Conservation (phyloP, 768 basidiomycete species). For the Favolaschia claudopus region DNA sequence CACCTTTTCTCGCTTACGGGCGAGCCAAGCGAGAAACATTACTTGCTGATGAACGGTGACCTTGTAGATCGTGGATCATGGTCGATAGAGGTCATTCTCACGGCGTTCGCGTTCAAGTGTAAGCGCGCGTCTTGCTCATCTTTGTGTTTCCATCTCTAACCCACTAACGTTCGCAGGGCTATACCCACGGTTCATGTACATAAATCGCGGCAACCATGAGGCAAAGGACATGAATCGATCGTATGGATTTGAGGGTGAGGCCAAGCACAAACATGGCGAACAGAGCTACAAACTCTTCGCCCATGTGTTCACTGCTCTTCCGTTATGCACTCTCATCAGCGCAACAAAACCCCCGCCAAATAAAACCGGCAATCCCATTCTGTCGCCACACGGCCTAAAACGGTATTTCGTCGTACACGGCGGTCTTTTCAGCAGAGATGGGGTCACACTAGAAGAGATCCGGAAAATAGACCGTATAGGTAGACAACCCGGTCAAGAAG, state of each 20-base stretch:
- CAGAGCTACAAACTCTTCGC: slow-evolving; percentile 97
- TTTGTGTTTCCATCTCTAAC: background rate
- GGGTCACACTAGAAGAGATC: slow-evolving; percentile 93
- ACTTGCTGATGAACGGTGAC: slow-evolving; percentile 91
- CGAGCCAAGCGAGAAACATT: slow-evolving; percentile 84
- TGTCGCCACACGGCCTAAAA: slow-evolving; percentile 83
- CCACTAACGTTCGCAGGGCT: slow-evolving; percentile 66
- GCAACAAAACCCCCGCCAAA: slow-evolving; percentile 68
- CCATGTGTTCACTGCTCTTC: slow-evolving; percentile 90
- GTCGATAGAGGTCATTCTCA: slow-evolving; percentile 92
- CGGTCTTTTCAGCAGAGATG: slow-evolving; percentile 94
- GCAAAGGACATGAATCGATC: slow-evolving; percentile 96
- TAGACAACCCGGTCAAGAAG: slow-evolving; percentile 91
- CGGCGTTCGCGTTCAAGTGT: slow-evolving; percentile 97
- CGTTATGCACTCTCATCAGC: slow-evolving; percentile 85
- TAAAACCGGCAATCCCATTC: slow-evolving; percentile 61
- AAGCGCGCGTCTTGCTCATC: slow-evolving; percentile 34
- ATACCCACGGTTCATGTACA: slow-evolving; percentile 86
- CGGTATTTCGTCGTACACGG: slow-evolving; percentile 97
- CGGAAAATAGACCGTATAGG: slow-evolving; percentile 88
- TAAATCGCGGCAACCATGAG: slow-evolving; percentile 98
- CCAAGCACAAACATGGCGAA: slow-evolving; percentile 95
- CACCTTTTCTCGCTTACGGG: slow-evolving; percentile 89
- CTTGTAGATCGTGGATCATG: slow-evolving; percentile 97
- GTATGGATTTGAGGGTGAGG: slow-evolving; percentile 96